Evolutionary conservation across 257 asterid genomes (phyloP), one percentile per base, ranked within the genome.

Genomic region (Scutellaria galericulata): DNA sequence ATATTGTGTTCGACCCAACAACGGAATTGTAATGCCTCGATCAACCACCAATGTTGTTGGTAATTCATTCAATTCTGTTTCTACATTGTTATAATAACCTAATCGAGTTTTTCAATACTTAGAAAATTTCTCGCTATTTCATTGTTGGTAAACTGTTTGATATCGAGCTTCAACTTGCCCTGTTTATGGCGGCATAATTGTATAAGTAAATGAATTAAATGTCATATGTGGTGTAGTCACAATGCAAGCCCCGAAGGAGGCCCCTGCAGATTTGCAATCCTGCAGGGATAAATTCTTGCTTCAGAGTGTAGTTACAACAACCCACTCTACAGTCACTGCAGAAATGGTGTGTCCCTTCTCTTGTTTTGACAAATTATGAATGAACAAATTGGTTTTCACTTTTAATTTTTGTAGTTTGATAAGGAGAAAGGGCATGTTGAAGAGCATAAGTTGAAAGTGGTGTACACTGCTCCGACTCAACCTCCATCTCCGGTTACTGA

Each of bases 281-380:
- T 31, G 98, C 88, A 90, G 77, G 83, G 98, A 93, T 82, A 88
- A 93, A 69, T 93, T 93, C 83, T 81, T 89, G 76, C 91, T 93
- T 79, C 98, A 93, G 82, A 88, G 98, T 73, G 87, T 83, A 11
- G 80, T 88, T 47, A 92, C 85, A n/a, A 78, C 77, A n/a, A 78
- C 77, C 39, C 37, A 87, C 24, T 90, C 84, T 14, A 65, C 78
- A 12, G 53, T 88, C 20, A 85, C 93, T 40, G 79, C 85, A 7
- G 92, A 88, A 79, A 88, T 90, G 97, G 97, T 90, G 37, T 31
- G 37, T 31, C 5, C 37, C 37, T 31, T 31, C 35, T 27, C 2
- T 31, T 31, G 37, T 27, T 5, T 18, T 20, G 14, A 59, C 31
- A 37, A 41, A 35, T 65, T 20, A 47, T 70, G 13, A 40, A 50